Conservation (phyloP, 2,329 filamentous ascomycete genomes). For the Rachicladosporium sp. region DNA sequence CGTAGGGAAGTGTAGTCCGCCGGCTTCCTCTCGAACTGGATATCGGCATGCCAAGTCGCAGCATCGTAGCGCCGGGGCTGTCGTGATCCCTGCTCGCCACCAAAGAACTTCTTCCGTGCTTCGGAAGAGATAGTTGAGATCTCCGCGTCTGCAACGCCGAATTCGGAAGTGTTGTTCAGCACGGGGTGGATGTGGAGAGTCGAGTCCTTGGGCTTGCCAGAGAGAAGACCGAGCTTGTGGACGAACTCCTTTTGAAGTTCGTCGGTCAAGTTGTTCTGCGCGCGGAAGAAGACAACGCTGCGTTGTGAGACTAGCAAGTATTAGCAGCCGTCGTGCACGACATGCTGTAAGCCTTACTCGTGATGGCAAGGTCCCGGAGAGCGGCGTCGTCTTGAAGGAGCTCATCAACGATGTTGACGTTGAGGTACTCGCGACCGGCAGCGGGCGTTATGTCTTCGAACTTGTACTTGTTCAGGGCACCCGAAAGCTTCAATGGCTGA, state of each 20-base stretch:
- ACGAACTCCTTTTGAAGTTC: slow-evolving; percentile 41
- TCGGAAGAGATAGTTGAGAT: slow-evolving; percentile 29
- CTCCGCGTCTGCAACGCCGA: slow-evolving; percentile 23
- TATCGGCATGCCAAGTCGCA: slow-evolving; percentile 43
- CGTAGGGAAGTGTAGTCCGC: slow-evolving; percentile 51
- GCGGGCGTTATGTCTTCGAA: slow-evolving; percentile 12
- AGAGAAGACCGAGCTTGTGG: slow-evolving; percentile 44
- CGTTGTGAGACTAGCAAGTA: slow-evolving; percentile 10
- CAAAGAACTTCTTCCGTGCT: slow-evolving; percentile 16
- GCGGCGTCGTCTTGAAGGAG: slow-evolving; percentile 11
- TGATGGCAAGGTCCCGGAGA: slow-evolving; percentile 13
- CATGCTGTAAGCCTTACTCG: not conserved
- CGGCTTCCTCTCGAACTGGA: slow-evolving; percentile 52
- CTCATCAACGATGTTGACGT: slow-evolving; percentile 11
- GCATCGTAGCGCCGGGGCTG: slow-evolving; percentile 8
- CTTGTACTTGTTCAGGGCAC: slow-evolving; percentile 10
- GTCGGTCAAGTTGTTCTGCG: slow-evolving; percentile 30
- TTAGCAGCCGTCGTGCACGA: not conserved
- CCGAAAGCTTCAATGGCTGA: slow-evolving; percentile 35
- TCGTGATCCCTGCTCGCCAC: slow-evolving; percentile 29
- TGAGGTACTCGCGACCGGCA: slow-evolving; percentile 13
- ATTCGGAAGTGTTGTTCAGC: slow-evolving; percentile 28
- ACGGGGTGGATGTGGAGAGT: slow-evolving; percentile 49
- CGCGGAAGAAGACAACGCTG: slow-evolving; percentile 18
- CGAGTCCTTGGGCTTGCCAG: slow-evolving; percentile 44